phyloP scores from a whole-genome alignment of 208 protist genomes.

The Acanthamoeba culbertsoni region DNA sequence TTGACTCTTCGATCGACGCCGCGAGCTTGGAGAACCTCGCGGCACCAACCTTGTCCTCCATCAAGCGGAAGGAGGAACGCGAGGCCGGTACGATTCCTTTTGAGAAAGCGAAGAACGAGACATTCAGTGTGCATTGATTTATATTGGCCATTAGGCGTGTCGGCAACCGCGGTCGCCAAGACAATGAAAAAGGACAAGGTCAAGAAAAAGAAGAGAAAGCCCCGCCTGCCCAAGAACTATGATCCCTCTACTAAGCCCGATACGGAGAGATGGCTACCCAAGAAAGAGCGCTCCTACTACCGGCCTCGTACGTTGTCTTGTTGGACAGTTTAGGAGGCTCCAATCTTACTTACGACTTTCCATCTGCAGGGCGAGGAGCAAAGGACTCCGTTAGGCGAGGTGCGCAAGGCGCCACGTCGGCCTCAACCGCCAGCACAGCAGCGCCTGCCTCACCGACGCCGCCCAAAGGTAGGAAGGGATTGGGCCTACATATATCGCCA shows the following conservation, averaged over 20 bases:
- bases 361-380: not conserved
- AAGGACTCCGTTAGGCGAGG: conserved; percentile 18
- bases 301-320: not conserved
- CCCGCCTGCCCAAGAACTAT: conserved; percentile 56
- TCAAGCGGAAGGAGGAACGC: conserved; percentile 33
- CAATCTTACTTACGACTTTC: not conserved
- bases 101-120: not conserved
- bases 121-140: not conserved
- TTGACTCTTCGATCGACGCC: not conserved
- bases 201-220: conserved; percentile 63
- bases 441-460: not conserved
- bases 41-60: not conserved
- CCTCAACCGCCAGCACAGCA: not conserved
- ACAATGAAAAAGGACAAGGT: not conserved
- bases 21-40: conserved; percentile 38
- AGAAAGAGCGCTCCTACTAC: conserved; percentile 67
- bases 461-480: not conserved
- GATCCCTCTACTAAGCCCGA: conserved; percentile 32
- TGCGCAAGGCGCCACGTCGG: not conserved
- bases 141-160: not conserved
- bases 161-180: not conserved
- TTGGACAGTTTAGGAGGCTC: not conserved
- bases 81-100: not conserved
- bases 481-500: not conserved
- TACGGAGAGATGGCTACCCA: conserved; percentile 62